Base-by-base conservation (phyloP, 1,139 yeast species). In the Geotrichum fermentans region DNA sequence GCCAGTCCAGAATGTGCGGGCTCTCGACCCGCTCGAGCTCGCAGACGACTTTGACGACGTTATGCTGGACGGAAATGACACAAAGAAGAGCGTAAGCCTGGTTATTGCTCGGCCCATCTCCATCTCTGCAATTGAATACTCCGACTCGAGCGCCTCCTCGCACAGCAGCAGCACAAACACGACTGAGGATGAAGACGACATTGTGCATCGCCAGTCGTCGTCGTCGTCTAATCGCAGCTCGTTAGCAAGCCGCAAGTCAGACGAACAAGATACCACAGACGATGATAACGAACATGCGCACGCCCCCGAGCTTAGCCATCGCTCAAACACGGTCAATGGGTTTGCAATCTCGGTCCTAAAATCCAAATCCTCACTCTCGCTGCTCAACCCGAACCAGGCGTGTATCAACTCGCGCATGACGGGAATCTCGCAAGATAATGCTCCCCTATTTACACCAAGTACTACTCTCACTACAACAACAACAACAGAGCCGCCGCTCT, bases 1-100 rank as follows among this genome's bases (percentile, higher is more conserved):
- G n/a, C n/a, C n/a, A n/a, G n/a, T n/a, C n/a, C n/a, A n/a, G n/a
- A n/a, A n/a, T n/a, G n/a, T n/a, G n/a, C 28, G 10, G 28, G 8
- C 6, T 6, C 28, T 24, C 8, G 28, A 10, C 28, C 6, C 28
- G 10, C 8, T 24, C 28, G 28, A 24, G 8, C 28, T 57, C 40
- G 54, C 50, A 1, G 60, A 54, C 35, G 64, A 61, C 47, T 61
- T 61, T 52, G 65, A 61, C 45, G 64, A 61, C 41, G 58, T 61
- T 39, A 53, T 59, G 5, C 54, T 61, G 40, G 50, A 43, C 13
- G 44, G 36, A 18, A 33, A 40, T 17, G 13, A 21, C 14, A n/a
- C 18, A 8, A 28, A 14, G 18, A n/a, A n/a, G n/a, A n/a, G n/a
- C n/a, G n/a, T n/a, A n/a, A n/a, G n/a, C n/a, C n/a, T n/a, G n/a